Evolutionary conservation across 192 early-diverging fungal genomes (phyloP).

Genomic region (Chytriomyces sp.): DNA sequence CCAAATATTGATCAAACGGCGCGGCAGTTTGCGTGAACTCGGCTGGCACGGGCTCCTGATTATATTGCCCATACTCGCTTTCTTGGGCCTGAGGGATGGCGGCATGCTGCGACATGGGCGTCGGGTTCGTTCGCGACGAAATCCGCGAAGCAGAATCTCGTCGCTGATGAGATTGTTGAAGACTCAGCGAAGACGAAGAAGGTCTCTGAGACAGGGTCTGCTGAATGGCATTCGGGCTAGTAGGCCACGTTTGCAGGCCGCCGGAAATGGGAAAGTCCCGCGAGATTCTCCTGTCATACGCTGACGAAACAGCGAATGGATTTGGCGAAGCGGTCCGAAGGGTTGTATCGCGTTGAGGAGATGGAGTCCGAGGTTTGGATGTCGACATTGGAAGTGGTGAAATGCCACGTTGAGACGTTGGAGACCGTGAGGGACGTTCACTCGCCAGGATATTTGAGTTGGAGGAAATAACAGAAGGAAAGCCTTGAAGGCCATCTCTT

Average conservation of each 20-base stretch:
- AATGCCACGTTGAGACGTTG: too few species aligned
- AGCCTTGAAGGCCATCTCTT: too few species aligned
- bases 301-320: background rate
- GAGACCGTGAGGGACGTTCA: too few species aligned
- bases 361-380: too few species aligned
- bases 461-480: too few species aligned
- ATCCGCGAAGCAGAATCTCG: background rate
- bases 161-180: background rate
- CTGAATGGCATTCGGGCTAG: conserved; percentile 7
- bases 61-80: too few species aligned
- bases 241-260: conserved; percentile 26
- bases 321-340: background rate
- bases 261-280: background rate
- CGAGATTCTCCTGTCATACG: background rate
- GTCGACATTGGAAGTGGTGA: too few species aligned
- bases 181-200: background rate
- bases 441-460: too few species aligned
- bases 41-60: too few species aligned
- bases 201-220: background rate
- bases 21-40: background rate
- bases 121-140: too few species aligned
- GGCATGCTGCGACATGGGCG: too few species aligned
- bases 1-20: background rate
- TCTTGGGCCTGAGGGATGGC: too few species aligned
- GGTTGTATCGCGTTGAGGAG: background rate